Conservation (phyloP, 2,329 filamentous ascomycete species). For the Colletotrichum tofieldiae region DNA sequence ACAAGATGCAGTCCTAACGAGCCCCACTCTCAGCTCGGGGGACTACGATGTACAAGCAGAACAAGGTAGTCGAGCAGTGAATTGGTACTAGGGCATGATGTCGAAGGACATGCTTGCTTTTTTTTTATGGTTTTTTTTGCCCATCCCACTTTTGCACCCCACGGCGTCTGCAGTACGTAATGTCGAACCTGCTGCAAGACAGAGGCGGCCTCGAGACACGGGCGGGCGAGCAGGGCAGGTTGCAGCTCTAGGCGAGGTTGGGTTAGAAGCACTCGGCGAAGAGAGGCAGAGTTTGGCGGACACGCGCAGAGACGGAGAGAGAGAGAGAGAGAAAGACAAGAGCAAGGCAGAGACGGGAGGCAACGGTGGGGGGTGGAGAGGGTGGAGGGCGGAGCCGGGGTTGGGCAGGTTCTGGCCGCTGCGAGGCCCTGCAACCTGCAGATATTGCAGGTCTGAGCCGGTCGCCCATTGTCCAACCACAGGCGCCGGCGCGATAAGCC, state of each 20-base stretch:
- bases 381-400: slow-evolving; percentile 29
- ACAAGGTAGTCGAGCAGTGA: neutral
- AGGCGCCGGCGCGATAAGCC: slow-evolving; percentile 35
- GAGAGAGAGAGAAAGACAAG: neutral
- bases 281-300: neutral
- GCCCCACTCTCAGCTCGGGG: neutral
- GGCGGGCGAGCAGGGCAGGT: neutral
- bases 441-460: slow-evolving; percentile 16
- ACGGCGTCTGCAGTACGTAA: slow-evolving; percentile 1
- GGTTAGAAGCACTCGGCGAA: neutral
- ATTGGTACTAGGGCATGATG: neutral
- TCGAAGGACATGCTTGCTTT: slow-evolving; percentile 9
- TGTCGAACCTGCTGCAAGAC: neutral
- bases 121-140: neutral
- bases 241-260: neutral
- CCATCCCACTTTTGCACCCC: neutral
- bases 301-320: neutral
- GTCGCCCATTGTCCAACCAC: slow-evolving; percentile 39
- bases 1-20: neutral
- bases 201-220: neutral
- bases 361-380: neutral
- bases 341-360: neutral
- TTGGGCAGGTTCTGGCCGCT: slow-evolving; percentile 32
- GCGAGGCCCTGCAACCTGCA: slow-evolving; percentile 30
- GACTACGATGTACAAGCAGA: neutral